phyloP scores from a whole-genome alignment of 2,329 filamentous ascomycete species.

The Sordariomycetes sp. region DNA sequence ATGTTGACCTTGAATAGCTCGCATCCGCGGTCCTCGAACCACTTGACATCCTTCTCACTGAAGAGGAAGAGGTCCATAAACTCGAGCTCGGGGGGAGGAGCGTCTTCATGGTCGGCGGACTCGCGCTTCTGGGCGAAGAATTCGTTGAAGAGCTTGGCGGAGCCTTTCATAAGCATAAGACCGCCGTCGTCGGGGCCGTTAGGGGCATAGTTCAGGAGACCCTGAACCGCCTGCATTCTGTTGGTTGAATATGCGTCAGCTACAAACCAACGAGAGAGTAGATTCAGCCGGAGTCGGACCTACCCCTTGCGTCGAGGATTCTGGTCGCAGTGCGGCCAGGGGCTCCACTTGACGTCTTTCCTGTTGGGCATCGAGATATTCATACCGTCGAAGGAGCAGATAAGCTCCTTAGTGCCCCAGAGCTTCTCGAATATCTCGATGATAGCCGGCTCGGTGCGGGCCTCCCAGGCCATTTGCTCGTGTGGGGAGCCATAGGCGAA shows the following conservation, averaged over 20 bases:
- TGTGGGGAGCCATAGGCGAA: conserved; percentile 24
- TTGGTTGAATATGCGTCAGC: neutral
- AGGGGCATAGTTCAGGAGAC: conserved; percentile 30
- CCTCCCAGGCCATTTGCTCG: conserved; percentile 32
- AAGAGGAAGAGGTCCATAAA: conserved; percentile 24
- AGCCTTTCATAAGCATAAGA: conserved; percentile 31
- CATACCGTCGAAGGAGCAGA: conserved; percentile 18
- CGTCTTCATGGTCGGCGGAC: conserved; percentile 15
- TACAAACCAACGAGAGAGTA: too few species aligned
- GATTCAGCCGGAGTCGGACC: neutral
- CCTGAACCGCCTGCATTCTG: conserved; percentile 24
- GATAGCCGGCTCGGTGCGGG: conserved; percentile 26
- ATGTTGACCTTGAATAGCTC: conserved; percentile 10
- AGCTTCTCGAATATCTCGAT: conserved; percentile 28
- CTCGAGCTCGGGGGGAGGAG: conserved; percentile 18
- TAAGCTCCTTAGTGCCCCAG: conserved; percentile 21
- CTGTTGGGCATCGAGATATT: conserved; percentile 30
- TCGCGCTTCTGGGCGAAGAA: conserved; percentile 28
- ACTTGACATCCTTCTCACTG: conserved; percentile 6
- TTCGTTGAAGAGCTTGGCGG: conserved; percentile 26
- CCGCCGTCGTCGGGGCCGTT: conserved; percentile 34
- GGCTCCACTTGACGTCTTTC: conserved; percentile 23
- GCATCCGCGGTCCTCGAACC: conserved; percentile 11
- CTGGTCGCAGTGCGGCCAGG: conserved; percentile 35
- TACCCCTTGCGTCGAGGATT: neutral